Percentiles rank a stretch among this genome's conserved stretches.
Conservation (phyloP, 148 eudicot genomes). For the Rhododendron ferrugineum region DNA sequence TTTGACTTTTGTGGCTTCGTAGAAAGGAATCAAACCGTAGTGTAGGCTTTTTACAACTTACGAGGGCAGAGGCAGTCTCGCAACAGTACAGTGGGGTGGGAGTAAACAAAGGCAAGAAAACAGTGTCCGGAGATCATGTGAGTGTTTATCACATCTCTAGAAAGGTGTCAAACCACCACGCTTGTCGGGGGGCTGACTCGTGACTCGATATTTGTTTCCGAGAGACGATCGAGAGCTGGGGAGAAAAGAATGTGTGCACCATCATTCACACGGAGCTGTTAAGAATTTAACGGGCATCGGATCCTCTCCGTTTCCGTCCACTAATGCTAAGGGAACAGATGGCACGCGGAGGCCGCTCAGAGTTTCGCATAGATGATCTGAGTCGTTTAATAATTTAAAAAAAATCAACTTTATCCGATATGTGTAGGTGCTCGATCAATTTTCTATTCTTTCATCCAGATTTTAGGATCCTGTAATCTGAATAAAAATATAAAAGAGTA, state of each 20-base stretch:
- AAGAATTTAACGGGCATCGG: no score
- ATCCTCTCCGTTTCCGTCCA: no score
- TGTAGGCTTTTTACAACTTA: not conserved
- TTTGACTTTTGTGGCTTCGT: not conserved
- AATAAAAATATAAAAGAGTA: no score
- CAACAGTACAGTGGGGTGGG: not conserved
- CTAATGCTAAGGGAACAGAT: no score
- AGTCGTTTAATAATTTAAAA: no score
- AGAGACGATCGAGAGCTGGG: not conserved
- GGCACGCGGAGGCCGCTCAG: no score
- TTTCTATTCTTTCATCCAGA: no score
- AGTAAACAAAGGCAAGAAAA: not conserved
- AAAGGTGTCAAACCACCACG: conserved; percentile 3
- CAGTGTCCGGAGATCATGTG: not conserved
- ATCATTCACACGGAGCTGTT: no score
- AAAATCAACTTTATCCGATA: no score
- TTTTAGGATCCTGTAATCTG: no score
- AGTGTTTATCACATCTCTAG: not conserved
- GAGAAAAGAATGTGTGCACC: not conserved
- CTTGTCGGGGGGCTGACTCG: conserved; percentile 2
- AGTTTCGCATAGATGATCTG: no score
- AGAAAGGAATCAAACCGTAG: not conserved
- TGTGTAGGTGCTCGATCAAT: no score
- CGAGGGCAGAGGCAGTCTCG: not conserved
- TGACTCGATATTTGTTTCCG: not conserved